Conservation (phyloP, 225 moss, liverwort and hornwort genomes). For the Pleurozium schreberi region DNA sequence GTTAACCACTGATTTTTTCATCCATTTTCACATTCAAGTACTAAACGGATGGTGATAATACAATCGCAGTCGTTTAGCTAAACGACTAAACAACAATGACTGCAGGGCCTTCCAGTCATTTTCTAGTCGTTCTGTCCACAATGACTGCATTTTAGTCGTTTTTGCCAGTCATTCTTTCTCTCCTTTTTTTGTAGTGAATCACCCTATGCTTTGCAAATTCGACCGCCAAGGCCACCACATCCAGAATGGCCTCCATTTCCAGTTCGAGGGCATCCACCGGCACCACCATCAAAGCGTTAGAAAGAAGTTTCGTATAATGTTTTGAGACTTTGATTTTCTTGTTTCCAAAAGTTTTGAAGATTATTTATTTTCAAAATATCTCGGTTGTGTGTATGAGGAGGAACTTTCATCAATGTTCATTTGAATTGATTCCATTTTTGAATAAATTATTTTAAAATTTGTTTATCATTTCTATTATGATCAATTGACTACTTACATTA, state of each 20-base stretch:
- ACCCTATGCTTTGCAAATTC: too few species aligned
- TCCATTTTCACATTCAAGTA: too few species aligned
- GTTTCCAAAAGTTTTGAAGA: neutral
- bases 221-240: neutral
- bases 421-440: too few species aligned
- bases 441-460: neutral
- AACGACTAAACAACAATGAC: too few species aligned
- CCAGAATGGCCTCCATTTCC: neutral
- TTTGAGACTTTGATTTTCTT: neutral
- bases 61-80: too few species aligned
- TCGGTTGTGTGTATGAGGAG: fast-evolving
- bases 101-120: too few species aligned
- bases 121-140: too few species aligned
- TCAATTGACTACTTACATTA: neutral
- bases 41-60: too few species aligned
- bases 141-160: too few species aligned
- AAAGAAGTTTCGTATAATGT: neutral
- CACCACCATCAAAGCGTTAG: neutral
- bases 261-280: neutral
- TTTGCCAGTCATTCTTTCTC: too few species aligned
- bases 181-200: too few species aligned
- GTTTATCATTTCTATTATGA: neutral
- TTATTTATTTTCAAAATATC: neutral
- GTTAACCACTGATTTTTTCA: too few species aligned
- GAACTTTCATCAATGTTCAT: neutral